Evolutionary conservation across 495 filamentous ascomycete genomes (phyloP), one percentile per base, ranked within the genome.

Genomic region (Neurospora sp.): DNA sequence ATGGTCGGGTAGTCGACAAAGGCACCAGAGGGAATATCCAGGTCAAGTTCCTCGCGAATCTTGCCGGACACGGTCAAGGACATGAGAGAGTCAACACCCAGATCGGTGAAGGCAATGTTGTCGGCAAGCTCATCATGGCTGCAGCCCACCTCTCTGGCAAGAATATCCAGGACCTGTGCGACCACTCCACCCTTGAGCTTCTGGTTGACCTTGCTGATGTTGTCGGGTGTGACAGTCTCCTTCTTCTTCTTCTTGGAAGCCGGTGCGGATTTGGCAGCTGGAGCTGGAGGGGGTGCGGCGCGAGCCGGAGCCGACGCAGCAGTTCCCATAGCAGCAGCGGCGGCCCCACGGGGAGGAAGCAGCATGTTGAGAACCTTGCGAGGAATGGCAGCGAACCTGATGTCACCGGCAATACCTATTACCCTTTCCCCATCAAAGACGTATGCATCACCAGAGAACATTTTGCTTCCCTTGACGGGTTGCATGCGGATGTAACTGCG

Each of bases 401-500:
- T 79, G 72, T 84, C 82, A 4, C 85, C 87, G 39, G 81, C 78
- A 37, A 87, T 76, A 69, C 83, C 87, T 71, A 89, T 84, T 73
- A 91, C 83, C 76, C 81, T 86, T 27, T 90, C 86, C 68, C 87
- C 89, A 71, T 91, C 89, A 71, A 89, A 92, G 45, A 92, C 80
- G 68, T 90, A 90, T 47, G 89, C 87, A 73, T 92, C 89, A 68
- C 90, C 88, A 74, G 82, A 81, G 75, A 84, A 80, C 74, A 88
- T 82, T 72, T 84, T 84, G 53, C 81, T 81, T 39, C 82, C 82
- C 77, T 82, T 82, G 81, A 90, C 82, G 71, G 77, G 82, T 74
- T 81, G 87, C 90, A 91, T 94, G 71, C 87, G 87, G 72, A 93
- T 89, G 80, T 94, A 92, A 6, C 87, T 89, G 68, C 86, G 85